phyloP scores from a whole-genome alignment of 345 rosid species.

The Leavenworthia alabamica region DNA sequence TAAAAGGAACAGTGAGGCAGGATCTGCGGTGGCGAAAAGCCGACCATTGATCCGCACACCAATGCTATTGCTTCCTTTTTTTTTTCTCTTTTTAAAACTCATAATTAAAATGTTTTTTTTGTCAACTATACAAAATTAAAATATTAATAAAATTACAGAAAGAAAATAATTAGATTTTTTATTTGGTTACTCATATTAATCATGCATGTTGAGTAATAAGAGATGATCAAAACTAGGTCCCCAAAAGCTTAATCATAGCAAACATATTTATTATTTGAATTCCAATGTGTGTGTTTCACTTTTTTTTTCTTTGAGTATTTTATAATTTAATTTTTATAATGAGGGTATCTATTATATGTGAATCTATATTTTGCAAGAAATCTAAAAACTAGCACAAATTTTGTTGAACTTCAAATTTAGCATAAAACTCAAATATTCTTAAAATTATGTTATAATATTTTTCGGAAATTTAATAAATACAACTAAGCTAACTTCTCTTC shows the following conservation, averaged over 20 bases:
- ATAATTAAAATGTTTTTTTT: neutral
- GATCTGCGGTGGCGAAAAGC: conserved; percentile 32
- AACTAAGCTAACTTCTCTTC: neutral
- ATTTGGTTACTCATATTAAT: neutral
- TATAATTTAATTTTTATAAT: neutral
- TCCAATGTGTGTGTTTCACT: neutral
- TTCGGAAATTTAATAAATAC: neutral
- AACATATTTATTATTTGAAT: conserved; percentile 3
- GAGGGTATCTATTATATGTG: neutral
- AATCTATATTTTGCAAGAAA: neutral
- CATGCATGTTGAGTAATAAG: neutral
- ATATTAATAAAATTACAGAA: neutral
- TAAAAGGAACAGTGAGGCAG: conserved; percentile 31
- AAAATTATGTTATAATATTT: neutral
- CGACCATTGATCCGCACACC: conserved; percentile 33
- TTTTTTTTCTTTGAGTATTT: neutral
- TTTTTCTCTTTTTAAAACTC: neutral
- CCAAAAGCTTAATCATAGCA: neutral
- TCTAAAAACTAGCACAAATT: neutral
- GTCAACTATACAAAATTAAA: neutral
- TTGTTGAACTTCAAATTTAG: neutral
- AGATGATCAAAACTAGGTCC: neutral
- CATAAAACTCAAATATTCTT: neutral
- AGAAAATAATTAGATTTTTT: neutral
- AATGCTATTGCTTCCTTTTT: conserved; percentile 25